These are phyloP conservation scores for Pyricularia sp. DNA, from an alignment of 2,329 filamentous ascomycete species.

Conservation along the genomic window DNA sequence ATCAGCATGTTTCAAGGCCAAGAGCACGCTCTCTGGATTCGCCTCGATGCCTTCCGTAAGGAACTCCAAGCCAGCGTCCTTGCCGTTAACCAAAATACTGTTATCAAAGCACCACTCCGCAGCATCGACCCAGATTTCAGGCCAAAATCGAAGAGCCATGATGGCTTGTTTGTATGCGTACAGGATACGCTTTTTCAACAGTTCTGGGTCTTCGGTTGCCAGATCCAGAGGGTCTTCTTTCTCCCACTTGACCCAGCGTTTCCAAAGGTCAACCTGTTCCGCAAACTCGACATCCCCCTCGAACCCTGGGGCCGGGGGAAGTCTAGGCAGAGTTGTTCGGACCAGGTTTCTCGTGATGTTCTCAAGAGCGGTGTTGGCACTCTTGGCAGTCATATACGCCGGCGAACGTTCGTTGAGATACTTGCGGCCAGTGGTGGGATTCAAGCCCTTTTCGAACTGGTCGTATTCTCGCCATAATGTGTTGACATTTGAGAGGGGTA, in stretches of 20 bases:
- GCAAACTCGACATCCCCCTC: conserved; percentile 76
- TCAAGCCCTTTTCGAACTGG: conserved; percentile 84
- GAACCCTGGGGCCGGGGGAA: conserved; percentile 76
- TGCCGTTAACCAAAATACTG: conserved; percentile 47
- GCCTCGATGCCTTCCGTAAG: conserved; percentile 71
- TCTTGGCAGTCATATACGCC: conserved; percentile 90
- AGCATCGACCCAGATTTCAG: conserved; percentile 90
- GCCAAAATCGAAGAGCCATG: conserved; percentile 89
- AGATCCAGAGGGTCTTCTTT: conserved; percentile 83
- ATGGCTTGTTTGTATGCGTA: conserved; percentile 90
- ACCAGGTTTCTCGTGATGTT: conserved; percentile 69
- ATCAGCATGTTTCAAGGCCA: conserved; percentile 83
- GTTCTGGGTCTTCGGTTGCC: conserved; percentile 63
- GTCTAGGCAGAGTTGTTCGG: conserved; percentile 62
- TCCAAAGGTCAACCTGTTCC: conserved; percentile 80
- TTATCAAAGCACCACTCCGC: conserved; percentile 86
- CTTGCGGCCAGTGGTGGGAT: conserved; percentile 88
- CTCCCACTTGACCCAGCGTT: conserved; percentile 90
- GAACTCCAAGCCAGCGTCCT: conserved; percentile 56
- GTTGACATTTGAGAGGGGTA: conserved; percentile 75
- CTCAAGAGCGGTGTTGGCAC: conserved; percentile 78
- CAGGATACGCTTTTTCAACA: conserved; percentile 65
- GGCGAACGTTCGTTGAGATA: conserved; percentile 88
- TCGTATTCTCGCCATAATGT: conserved; percentile 95
- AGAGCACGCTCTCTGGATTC: conserved; percentile 84